Evolutionary conservation across 495 filamentous ascomycete genomes (phyloP), one percentile per base, ranked within the genome.

Genomic region (Talaromyces ruber): DNA sequence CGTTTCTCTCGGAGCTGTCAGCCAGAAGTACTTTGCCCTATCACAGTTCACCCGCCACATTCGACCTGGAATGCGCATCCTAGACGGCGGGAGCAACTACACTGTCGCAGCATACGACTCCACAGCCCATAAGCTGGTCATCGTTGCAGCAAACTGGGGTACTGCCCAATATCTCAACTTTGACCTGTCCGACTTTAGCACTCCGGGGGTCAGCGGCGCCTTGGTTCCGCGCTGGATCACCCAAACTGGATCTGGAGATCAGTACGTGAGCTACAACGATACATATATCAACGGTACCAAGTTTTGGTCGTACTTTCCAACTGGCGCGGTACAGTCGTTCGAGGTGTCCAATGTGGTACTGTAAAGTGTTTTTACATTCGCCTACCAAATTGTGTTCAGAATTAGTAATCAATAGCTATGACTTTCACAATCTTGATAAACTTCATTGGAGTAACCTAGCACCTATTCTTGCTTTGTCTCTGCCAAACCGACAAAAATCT

Each of bases 11-110:
- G 63, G 63, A 2, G 25, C 29, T 7, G 65, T 61, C 16, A 74
- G 64, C 53, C 71, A 73, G 6, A 76, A 76, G 62, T 76, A 71
- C 54, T 76, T 66, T 61, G 64, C 71, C 8, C 57, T 76, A 28
- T 73, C 73, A 22, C 73, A 74, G 59, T 73, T 72, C 56, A 61
- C 73, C 8, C 62, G 73, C 24, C 73, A 76, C 56, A 69, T 76
- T 29, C 57, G 65, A 6, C 63, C 64, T 12, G 73, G 73, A 5
- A 76, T 76, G 73, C 50, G 61, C 11, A 72, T 76, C 47, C 43
- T 74, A 7, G 70, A 76, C 53, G 68, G 58, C 6, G 73, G 72
- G 0, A 63, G 68, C 45, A 70, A 72, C 61, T 67, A 71, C 45
- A 64, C 67, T 3, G 67, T 71, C 24, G 73, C 71, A 39, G 73